Conservation (phyloP, 306 rosid species). For the Lotus japonicus region DNA sequence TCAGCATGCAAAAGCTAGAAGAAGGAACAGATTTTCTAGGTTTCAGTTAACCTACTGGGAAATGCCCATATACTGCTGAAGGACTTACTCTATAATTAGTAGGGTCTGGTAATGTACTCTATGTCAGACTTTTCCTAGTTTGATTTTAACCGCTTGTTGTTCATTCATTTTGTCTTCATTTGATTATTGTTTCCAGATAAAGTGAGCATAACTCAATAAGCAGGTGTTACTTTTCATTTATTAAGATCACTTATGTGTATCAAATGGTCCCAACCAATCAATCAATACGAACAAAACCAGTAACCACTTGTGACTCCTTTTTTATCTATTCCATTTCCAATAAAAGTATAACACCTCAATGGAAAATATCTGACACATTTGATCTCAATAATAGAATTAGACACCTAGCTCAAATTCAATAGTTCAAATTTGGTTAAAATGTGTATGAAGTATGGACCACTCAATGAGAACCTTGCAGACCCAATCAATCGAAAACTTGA, state of each 20-base stretch:
- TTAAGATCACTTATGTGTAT: background rate
- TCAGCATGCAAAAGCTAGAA: background rate
- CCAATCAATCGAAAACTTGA: background rate
- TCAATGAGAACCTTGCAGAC: background rate
- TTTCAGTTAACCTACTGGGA: background rate
- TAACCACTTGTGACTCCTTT: too few relatives aligned
- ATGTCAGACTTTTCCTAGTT: background rate
- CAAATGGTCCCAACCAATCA: background rate
- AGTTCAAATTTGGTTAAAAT: background rate
- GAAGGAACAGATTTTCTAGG: background rate
- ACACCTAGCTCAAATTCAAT: background rate
- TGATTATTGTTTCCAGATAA: too few relatives aligned
- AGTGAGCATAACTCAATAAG: background rate
- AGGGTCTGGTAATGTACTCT: background rate
- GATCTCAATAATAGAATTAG: background rate
- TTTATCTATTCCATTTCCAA: too few relatives aligned
- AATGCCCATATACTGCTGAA: background rate
- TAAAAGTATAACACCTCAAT: too few relatives aligned
- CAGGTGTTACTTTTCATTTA: background rate
- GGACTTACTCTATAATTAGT: background rate
- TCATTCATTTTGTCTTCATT: background rate
- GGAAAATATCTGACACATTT: too few relatives aligned
- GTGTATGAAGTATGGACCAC: background rate
- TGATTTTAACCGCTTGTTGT: background rate
- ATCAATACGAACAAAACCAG: background rate